Conservation (phyloP, 1,139 yeast genomes). For the Protomyces pachydermus region DNA sequence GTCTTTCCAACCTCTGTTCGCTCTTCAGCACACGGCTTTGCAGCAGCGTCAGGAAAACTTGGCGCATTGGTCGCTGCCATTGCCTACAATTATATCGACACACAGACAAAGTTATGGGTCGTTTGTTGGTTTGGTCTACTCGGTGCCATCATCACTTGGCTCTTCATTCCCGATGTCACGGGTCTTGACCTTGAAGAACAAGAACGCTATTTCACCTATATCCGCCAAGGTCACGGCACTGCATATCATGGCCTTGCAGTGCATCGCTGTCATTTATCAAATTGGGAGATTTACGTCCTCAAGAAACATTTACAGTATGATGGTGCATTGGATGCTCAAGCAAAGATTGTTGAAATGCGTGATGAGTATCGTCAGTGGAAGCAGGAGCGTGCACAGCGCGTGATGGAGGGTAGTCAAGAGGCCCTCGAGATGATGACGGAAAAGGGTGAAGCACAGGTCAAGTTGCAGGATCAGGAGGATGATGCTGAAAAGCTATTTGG, state of each 20-base stretch:
- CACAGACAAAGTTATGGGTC: slow-evolving; percentile 40
- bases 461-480: not conserved
- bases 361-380: slow-evolving; percentile 35
- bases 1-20: slow-evolving; percentile 55
- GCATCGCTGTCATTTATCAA: slow-evolving; percentile 40
- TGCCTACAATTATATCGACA: slow-evolving; percentile 40
- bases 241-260: slow-evolving; percentile 44
- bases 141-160: slow-evolving; percentile 40
- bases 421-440: not conserved
- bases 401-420: not conserved
- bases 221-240: slow-evolving; percentile 38
- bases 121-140: slow-evolving; percentile 44
- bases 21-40: slow-evolving; percentile 54
- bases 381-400: not conserved
- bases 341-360: slow-evolving; percentile 41
- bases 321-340: slow-evolving; percentile 42
- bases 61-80: slow-evolving; percentile 54
- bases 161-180: slow-evolving; percentile 42
- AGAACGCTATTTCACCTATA: slow-evolving; percentile 41
- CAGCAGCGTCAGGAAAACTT: slow-evolving; percentile 54
- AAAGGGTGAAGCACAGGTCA: not conserved
- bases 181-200: slow-evolving; percentile 42
- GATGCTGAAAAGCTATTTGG: not conserved
- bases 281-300: slow-evolving; percentile 42
- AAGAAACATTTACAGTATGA: slow-evolving; percentile 38